Evolutionary conservation across 2,329 filamentous ascomycete genomes (phyloP), one percentile per base, ranked within the genome.

Genomic region (Penicillium freii): DNA sequence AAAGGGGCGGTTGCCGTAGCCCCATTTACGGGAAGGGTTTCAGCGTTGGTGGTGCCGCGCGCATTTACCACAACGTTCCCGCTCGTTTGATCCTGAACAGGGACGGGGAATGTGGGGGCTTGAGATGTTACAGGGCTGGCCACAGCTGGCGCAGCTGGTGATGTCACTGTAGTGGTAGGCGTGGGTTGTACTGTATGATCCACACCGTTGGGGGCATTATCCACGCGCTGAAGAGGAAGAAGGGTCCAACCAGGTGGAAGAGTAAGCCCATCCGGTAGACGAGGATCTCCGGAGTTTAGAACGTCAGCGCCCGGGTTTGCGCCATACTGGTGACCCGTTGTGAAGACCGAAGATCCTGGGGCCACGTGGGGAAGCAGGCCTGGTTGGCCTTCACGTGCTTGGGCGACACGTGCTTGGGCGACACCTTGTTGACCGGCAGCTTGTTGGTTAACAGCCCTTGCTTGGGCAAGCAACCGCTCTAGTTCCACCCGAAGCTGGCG

Each of bases 401-500:
- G 46, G 51, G 40, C 5, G 11, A 42, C 15, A 36, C 27, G 17
- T 38, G 5, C 9, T 27, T 49, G 46, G 51, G 38, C 6, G 7
- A 42, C 15, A 33, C 43, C 10, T 21, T 8, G 17, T 38, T 50
- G 21, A 23, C 2, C 21, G 21, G 21, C 23, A 23, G 23, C 23
- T 23, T 23, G 23, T 23, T 23, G 23, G 1, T 1, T 1, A 1
- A 1, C 23, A 45, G 67, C 25, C 54, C 66, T 69, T 25, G 64
- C 62, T 54, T 82, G 81, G 39, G 76, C 80, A 25, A 88, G 85
- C 53, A 92, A 77, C 58, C 87, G 82, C 34, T 83, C 78, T 49
- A 94, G 72, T 70, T 94, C 90, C 21, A 77, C 75, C 59, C 89
- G 83, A 59, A 94, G 78, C 17, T 85, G 76, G 51, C 87, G 82